These are phyloP conservation scores for Russula emetica DNA, from an alignment of 768 basidiomycete species.

Conservation along the genomic window DNA sequence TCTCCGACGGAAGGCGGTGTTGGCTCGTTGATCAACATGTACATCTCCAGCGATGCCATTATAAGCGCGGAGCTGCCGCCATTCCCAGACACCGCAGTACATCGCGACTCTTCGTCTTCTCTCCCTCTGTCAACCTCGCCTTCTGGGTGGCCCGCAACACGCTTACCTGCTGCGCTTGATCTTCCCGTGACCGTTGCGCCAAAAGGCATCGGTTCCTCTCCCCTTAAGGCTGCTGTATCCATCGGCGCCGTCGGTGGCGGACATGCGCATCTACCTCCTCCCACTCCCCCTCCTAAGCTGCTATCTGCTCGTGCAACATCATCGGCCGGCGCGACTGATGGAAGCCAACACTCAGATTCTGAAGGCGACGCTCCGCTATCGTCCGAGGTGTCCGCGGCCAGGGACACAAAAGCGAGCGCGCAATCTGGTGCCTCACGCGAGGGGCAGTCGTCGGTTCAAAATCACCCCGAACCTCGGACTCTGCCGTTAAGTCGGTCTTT, in stretches of 20 bases:
- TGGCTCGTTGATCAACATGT: slow-evolving; percentile 34
- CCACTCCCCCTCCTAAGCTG: background rate
- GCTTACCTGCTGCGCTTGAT: background rate
- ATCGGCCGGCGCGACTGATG: slow-evolving; percentile 6
- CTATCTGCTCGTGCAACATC: background rate
- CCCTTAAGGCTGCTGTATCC: slow-evolving; percentile 6
- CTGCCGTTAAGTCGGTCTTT: background rate
- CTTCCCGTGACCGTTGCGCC: background rate
- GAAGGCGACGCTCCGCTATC: background rate
- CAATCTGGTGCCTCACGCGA: background rate
- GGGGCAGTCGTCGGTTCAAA: background rate
- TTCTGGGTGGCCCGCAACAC: background rate
- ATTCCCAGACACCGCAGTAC: slow-evolving; percentile 23
- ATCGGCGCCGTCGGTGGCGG: slow-evolving; percentile 16
- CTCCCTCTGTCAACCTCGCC: background rate
- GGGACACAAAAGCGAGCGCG: background rate
- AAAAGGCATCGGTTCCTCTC: background rate
- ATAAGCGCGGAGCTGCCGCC: slow-evolving; percentile 19
- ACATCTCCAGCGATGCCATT: slow-evolving; percentile 28
- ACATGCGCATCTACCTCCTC: background rate
- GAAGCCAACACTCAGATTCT: slow-evolving; percentile 20
- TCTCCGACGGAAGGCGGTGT: slow-evolving; percentile 9
- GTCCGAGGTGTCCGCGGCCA: background rate
- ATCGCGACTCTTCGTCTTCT: slow-evolving; percentile 16
- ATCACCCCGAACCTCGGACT: background rate